Percentiles rank a stretch among this genome's conserved stretches.
Evolutionary conservation across 179 eudicot species (phyloP).

Genomic region (Beta corolliflora): DNA sequence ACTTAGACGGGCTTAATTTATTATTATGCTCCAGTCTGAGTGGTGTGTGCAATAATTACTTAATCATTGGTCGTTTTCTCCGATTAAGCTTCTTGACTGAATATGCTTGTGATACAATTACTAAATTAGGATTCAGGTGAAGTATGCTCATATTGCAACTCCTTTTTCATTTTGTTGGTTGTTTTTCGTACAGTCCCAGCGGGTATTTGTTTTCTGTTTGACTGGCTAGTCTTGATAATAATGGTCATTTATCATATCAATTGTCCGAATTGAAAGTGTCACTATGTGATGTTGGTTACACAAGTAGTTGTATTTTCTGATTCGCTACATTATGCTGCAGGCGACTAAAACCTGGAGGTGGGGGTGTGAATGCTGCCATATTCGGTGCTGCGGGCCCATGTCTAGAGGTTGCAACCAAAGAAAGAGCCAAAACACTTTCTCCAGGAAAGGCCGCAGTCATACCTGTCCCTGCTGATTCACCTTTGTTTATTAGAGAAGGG

Average conservation of each 20-base stretch:
- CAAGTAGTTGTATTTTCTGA: not conserved
- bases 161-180: not conserved
- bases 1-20: too few species aligned
- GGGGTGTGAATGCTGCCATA: conserved; percentile 96
- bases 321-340: conserved; percentile 38
- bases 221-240: not conserved
- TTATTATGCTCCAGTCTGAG: too few species aligned
- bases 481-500: conserved; percentile 67
- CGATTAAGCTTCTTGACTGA: not conserved
- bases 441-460: conserved; percentile 81
- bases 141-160: not conserved
- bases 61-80: not conserved
- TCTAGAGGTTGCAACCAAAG: conserved; percentile 75
- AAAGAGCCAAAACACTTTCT: conserved; percentile 61
- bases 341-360: conserved; percentile 95
- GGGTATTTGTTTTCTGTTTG: not conserved
- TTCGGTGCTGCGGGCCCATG: conserved; percentile 79
- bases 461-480: conserved; percentile 77
- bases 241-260: not conserved
- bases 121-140: not conserved
- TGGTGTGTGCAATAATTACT: too few species aligned
- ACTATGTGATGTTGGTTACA: conserved; percentile 1
- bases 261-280: not conserved
- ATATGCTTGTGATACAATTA: not conserved
- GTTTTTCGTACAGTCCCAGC: not conserved